A percentile compares a stretch with the other conserved stretches of the same genome.
These are phyloP conservation scores for Pyrenopolyporus hunteri DNA, from an alignment of 495 filamentous ascomycete species.

Conservation along the genomic window DNA sequence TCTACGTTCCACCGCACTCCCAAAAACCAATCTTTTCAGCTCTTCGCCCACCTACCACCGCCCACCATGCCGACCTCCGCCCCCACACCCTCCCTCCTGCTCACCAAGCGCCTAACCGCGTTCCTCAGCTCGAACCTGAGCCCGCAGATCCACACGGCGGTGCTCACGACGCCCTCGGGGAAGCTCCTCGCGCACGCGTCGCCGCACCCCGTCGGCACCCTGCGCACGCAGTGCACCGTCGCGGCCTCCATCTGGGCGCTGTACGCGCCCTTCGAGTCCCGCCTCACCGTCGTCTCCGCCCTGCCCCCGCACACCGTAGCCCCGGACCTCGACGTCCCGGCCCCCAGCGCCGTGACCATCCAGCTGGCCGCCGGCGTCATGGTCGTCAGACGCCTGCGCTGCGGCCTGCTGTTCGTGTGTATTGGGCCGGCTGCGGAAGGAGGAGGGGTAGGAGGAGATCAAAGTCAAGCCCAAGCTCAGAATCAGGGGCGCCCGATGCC, in stretches of 20 bases:
- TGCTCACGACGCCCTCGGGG: conserved; percentile 54
- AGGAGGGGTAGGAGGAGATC: conserved; percentile 2
- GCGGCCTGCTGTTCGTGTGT: conserved; percentile 60
- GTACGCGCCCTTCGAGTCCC: conserved; percentile 37
- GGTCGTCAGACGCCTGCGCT: conserved; percentile 53
- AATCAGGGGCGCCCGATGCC: conserved; percentile 25
- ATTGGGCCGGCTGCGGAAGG: conserved; percentile 48
- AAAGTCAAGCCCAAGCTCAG: background rate
- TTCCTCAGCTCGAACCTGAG: conserved; percentile 57
- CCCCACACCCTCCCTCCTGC: conserved; percentile 53
- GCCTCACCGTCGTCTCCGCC: conserved; percentile 18
- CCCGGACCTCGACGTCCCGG: background rate
- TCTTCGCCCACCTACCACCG: background rate
- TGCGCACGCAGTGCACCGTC: conserved; percentile 56
- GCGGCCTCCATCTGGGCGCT: conserved; percentile 55
- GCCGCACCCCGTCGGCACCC: conserved; percentile 46
- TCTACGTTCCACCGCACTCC: background rate
- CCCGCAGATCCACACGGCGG: conserved; percentile 47
- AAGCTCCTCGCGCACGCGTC: conserved; percentile 57
- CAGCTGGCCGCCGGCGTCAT: conserved; percentile 55
- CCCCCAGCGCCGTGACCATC: conserved; percentile 50
- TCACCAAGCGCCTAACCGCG: conserved; percentile 54
- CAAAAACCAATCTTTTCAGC: too few species aligned
- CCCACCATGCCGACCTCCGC: conserved; percentile 36
- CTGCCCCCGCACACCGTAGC: conserved; percentile 13